Evolutionary conservation across 192 early-diverging fungal genomes (phyloP), one percentile per base, ranked within the genome.

Genomic region (Fimicolochytrium jonesii): DNA sequence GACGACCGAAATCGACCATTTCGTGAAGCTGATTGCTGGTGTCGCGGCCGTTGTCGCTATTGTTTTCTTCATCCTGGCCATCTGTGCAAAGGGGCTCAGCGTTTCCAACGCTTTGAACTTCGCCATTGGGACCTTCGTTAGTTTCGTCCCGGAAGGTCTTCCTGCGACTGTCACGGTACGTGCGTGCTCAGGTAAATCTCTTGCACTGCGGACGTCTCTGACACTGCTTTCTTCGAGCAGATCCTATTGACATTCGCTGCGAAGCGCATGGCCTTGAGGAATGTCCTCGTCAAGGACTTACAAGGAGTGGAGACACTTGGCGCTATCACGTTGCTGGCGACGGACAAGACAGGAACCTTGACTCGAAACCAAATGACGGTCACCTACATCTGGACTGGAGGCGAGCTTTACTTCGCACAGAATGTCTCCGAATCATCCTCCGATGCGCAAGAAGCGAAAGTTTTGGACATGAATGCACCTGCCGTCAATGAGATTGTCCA

Each of bases 291-390:
- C 67, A 98, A 98, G 69, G 92, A 96, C 66, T 76, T 98, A 36
- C 89, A 92, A 62, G 92, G 92, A 68, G 95, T 98, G 13, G 95
- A 98, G 69, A 98, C 95, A 13, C 83, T 98, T 25, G 95, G 95
- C 48, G 95, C 93, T 9, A 94, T 98, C 58, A 98, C 95, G 31
- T 76, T 96, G 20, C 82, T 98, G 34, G 95, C 95, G 23, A 98
- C 93, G 3, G 95, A 98, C 75, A 98, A 98, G 71, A 96, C 95
- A 11, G 95, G 95, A 54, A 98, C 95, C 45, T 78, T 98, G 58
- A 98, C 95, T 31, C 79, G 90, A 56, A 98, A 95, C 71, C 93
- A 95, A 71, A 98, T 98, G 95, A 94, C 91, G 6, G 90, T 91
- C 0, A 90, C 92, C 56, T 88, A 90, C 75, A 57, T 98, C 20